Evolutionary conservation across 1,139 yeast genomes (phyloP), one percentile per base, ranked within the genome.

Genomic region (Debaryomyces nepalensis): DNA sequence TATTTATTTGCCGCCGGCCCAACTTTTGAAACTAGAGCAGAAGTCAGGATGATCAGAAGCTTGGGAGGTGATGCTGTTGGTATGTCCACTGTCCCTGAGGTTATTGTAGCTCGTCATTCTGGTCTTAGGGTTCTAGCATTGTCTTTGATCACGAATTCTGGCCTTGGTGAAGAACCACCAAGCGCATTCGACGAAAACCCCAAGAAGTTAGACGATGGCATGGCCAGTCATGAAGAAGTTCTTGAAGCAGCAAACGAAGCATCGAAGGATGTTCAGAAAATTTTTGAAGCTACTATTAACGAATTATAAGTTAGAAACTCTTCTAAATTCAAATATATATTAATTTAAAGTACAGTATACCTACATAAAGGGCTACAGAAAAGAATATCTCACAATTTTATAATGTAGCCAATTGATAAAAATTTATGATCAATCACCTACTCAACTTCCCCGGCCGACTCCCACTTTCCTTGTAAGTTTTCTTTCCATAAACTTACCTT

Each of bases 31-130:
- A 80, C 91, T 5, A 75, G 97, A 53, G 97, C 98, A 0, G 98
- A 93, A 64, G 86, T 86, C n/a, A 73, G 96, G 46, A 75, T 84
- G 75, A 71, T 91, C 36, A 68, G 81, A 48, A 54, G 71, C 8
- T 54, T 87, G 35, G 98, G 98, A 5, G 97, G 90, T 37, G 97
- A 93, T 64, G 88, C 95, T 0, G 98, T 91, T 4, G 99, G 99
- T 3, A 93, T 93, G 99, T 87, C 96, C 45, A 93, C 98, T 0
- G 97, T 91, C 26, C 97, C 99, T 0, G 99, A 93, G 63, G 96
- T 89, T 2, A 81, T 90, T 50, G 85, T 88, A 10, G 98, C 97
- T 3, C 83, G 97, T 58, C 98, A 93, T 62, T 77, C 84, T 44
- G 95, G 90, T 0, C 64, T 95, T 67, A 75, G 73, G 49, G 96